phyloP scores from a whole-genome alignment of 768 basidiomycete genomes.

The Neoboletus subvelutipes region DNA sequence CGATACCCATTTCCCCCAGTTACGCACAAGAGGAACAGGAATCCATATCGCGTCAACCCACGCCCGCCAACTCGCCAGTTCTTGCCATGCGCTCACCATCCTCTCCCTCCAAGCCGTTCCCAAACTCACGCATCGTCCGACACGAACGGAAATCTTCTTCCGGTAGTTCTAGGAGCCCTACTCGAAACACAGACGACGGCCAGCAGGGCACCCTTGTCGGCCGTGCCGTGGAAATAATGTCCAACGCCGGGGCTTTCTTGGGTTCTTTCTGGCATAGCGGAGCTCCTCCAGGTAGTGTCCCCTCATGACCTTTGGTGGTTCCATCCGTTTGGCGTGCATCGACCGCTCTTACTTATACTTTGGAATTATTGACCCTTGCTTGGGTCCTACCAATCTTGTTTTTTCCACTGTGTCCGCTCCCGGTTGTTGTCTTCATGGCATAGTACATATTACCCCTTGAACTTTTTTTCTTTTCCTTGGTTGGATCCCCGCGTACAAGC shows the following conservation, averaged over 20 bases:
- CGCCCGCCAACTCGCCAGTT: slow-evolving; percentile 64
- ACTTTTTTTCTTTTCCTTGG: slow-evolving; percentile 12
- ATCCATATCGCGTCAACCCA: slow-evolving; percentile 45
- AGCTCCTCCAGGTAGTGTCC: slow-evolving; percentile 16
- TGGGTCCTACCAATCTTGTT: slow-evolving; percentile 3
- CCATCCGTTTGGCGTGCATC: not conserved
- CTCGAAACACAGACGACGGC: slow-evolving; percentile 26
- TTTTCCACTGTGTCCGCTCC: not conserved
- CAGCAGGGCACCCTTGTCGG: slow-evolving; percentile 49
- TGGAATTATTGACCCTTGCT: slow-evolving; percentile 31
- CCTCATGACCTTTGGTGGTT: slow-evolving; percentile 15
- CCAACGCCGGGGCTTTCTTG: slow-evolving; percentile 73
- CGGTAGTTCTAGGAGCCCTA: slow-evolving; percentile 26
- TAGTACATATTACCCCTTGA: slow-evolving; percentile 30
- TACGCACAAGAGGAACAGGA: slow-evolving; percentile 36
- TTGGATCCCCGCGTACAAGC: slow-evolving; percentile 17
- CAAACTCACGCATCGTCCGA: not conserved
- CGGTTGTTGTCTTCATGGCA: slow-evolving; percentile 7
- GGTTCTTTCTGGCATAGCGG: slow-evolving; percentile 55
- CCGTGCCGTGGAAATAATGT: slow-evolving; percentile 76
- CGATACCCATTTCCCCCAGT: slow-evolving; percentile 26
- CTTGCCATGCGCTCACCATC: slow-evolving; percentile 30
- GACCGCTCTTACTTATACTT: slow-evolving; percentile 30
- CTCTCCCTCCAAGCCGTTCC: slow-evolving; percentile 8
- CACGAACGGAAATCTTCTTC: slow-evolving; percentile 22